Evolutionary conservation across 2,329 filamentous ascomycete genomes (phyloP), one percentile per base, ranked within the genome.

Genomic region (Microdochium bolleyi): DNA sequence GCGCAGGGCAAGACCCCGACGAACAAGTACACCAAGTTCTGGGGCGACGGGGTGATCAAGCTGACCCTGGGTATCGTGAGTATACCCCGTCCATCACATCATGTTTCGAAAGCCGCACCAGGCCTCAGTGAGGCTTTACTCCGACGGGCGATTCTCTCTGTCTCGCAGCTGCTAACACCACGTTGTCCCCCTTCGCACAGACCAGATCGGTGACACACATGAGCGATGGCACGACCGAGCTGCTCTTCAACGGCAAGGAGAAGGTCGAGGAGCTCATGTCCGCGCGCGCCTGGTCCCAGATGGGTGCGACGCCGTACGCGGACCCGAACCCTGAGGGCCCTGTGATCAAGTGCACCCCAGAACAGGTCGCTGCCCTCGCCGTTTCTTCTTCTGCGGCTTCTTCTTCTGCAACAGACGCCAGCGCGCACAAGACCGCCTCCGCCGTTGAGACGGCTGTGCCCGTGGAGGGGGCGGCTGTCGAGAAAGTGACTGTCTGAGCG

Each of bases 1-100:
- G 72, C 77, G 0, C 64, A 72, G 2, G 73, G 72, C 2, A 67
- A 71, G 54, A 52, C 59, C 25, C 71, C 72, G 3, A 64, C 56
- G 2, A 59, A 69, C 9, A 61, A 57, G 4, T 82, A 79, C 54
- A 62, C 60, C 24, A 69, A 70, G 11, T 59, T 68, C 25, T 77
- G 73, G 70, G 67, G 72, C 1, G 77, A 82, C 50, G 72, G 71
- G 0, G 64, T 72, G 4, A 82, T 80, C 53, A 79, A 80, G 60
- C 58, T 82, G 57, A 82, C 78, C 0, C 61, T 82, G 8, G 78
- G 78, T 10, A 56, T 80, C 62, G 77, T 80, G 62, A 64, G 72
- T 61, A 22, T 38, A 4, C 4, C 34, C n/a, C 14, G 1, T 24
- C 16, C 14, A 13, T 24, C 25, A 11, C 27, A 5, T 30, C 27